These are phyloP conservation scores for Crucibulum laeve DNA, from an alignment of 768 basidiomycete genomes.

Conservation along the genomic window DNA sequence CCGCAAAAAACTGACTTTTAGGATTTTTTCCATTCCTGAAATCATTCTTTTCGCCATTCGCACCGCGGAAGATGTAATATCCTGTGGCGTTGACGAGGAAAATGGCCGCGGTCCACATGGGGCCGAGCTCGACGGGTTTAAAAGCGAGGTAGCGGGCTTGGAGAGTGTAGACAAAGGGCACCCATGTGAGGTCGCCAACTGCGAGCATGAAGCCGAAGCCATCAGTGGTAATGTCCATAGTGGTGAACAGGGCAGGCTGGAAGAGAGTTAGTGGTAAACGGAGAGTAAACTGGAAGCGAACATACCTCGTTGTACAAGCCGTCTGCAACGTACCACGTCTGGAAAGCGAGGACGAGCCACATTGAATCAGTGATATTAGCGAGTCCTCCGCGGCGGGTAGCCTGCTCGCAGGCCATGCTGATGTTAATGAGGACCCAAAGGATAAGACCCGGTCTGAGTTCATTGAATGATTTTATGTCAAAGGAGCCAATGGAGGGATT, in stretches of 20 bases:
- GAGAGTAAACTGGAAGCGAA: constrained; percentile 2
- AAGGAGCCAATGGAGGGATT: constrained; percentile 82
- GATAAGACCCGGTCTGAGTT: constrained; percentile 87
- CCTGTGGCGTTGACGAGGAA: constrained; percentile 65
- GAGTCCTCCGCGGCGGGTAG: constrained; percentile 70
- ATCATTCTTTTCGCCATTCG: constrained; percentile 94
- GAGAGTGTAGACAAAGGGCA: constrained; percentile 90
- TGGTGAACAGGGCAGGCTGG: constrained; percentile 84
- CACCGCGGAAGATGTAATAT: constrained; percentile 85
- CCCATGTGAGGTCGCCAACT: constrained; percentile 89
- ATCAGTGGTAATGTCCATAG: constrained; percentile 97
- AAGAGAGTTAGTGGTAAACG: not conserved
- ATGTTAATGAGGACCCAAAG: constrained; percentile 90
- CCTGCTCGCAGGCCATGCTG: constrained; percentile 89
- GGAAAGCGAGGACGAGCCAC: constrained; percentile 85
- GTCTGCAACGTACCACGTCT: constrained; percentile 84
- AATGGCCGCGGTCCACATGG: constrained; percentile 50
- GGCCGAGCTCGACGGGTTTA: constrained; percentile 74
- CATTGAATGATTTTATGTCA: constrained; percentile 70
- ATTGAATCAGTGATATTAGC: constrained; percentile 79
- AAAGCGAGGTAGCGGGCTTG: constrained; percentile 97
- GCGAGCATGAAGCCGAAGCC: constrained; percentile 99
- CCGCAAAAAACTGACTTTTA: constrained; percentile 83
- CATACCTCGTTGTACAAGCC: constrained; percentile 84
- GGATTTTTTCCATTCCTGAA: constrained; percentile 93